phyloP scores from a whole-genome alignment of 257 asterid genomes.

The Capsicum pubescens region DNA sequence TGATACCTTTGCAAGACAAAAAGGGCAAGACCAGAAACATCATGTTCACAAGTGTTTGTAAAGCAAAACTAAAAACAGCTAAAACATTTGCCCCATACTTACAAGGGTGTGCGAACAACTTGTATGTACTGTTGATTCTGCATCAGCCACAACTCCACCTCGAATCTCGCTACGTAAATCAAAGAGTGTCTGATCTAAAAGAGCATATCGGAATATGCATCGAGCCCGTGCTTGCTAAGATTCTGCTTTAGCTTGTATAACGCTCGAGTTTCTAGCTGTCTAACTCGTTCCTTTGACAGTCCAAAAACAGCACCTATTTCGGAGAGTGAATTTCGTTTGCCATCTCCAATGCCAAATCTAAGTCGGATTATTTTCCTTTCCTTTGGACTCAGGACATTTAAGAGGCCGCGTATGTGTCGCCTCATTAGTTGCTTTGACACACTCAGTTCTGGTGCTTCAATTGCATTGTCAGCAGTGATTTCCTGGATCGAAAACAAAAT shows the following conservation, averaged over 20 bases:
- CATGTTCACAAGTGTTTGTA: neutral
- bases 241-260: slow-evolving; percentile 77
- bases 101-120: neutral
- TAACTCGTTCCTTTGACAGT: slow-evolving; percentile 82
- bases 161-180: neutral
- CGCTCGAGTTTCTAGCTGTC: slow-evolving; percentile 89
- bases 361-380: slow-evolving; percentile 72
- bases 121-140: slow-evolving; percentile 22
- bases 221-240: slow-evolving; percentile 67
- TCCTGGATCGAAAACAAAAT: slow-evolving; percentile 58
- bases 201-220: slow-evolving; percentile 65
- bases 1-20: slow-evolving; percentile 21
- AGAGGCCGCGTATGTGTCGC: slow-evolving; percentile 66
- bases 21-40: neutral
- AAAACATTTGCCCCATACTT: neutral
- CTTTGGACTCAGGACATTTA: slow-evolving; percentile 68
- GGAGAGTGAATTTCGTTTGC: slow-evolving; percentile 65
- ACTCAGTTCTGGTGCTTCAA: slow-evolving; percentile 67
- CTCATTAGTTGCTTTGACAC: slow-evolving; percentile 79
- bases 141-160: neutral
- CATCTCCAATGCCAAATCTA: slow-evolving; percentile 74
- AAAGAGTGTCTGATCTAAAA: slow-evolving; percentile 37
- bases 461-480: slow-evolving; percentile 69
- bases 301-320: slow-evolving; percentile 78
- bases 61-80: neutral